Evolutionary conservation across 441 rosid species (phyloP), one percentile per base, ranked within the genome.

Genomic region (Breynia disticha): DNA sequence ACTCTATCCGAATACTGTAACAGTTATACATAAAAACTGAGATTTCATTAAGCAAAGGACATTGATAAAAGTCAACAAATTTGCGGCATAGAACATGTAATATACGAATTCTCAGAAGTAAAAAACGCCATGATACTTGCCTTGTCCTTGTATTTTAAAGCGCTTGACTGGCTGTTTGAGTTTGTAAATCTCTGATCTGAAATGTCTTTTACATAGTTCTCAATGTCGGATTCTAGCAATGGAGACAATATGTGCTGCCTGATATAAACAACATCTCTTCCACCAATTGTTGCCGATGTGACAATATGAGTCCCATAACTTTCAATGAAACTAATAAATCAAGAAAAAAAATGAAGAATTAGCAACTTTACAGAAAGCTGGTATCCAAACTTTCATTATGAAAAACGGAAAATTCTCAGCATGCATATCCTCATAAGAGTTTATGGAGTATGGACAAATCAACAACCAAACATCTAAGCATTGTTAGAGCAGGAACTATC

Each of bases 191-290:
- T 73, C 64, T 78, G 84, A 55, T 76, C 74, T 49, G 81, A 75
- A 56, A 79, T 74, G 66, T 84, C 86, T 51, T 65, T 72, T 37
- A 78, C 79, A 68, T 82, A 84, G 72, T 59, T 70, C 63, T 84
- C 79, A 28, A 82, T 68, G 50, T 82, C 88, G 38, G 52, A 37
- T 12, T 42, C 62, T 46, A 79, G 70, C 59, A 82, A 72, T 46
- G 84, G 76, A 2, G 93, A 84, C 16, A 82, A 71, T 24, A 69
- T 79, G 60, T 82, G 93, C 44, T 82, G 88, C 73, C 78, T 74
- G 59, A 84, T 67, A 45, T 79, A 82, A 55, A 79, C 74, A 52
- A 76, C 77, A 76, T 84, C 93, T 63, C 79, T 76, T 52, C 93
- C 89, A 48, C 93, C 93, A 56, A 84, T 68, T 21, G 87, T 75